Conservation (phyloP, 805 yeast genomes). For the Wickerhamomyces canadensis region DNA sequence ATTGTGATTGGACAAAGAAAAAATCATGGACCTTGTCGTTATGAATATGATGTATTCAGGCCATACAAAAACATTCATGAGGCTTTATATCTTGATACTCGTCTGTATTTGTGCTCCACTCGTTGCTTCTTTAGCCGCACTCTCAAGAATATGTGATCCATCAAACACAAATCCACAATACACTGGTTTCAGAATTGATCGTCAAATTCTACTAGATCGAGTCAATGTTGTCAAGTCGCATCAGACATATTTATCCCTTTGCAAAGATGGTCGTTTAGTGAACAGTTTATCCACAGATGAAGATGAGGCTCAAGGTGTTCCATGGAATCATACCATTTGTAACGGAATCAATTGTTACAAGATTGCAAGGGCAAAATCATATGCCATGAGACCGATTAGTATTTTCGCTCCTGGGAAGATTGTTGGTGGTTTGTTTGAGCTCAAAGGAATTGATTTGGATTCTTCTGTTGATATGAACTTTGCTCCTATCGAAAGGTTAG, state of each 20-base stretch:
- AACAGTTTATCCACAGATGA: background rate
- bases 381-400: constrained; percentile 33
- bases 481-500: constrained; percentile 9
- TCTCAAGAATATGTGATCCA: constrained; percentile 12
- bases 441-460: constrained; percentile 22
- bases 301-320: constrained; percentile 3
- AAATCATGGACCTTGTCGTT: too few relatives aligned
- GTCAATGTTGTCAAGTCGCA: background rate
- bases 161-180: constrained; percentile 2
- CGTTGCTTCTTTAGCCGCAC: background rate
- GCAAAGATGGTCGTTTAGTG: constrained; percentile 10
- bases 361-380: constrained; percentile 41
- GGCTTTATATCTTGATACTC: too few relatives aligned
- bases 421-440: constrained; percentile 46
- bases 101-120: background rate
- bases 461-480: constrained; percentile 4
- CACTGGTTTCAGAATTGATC: constrained; percentile 14
- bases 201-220: constrained; percentile 6
- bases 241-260: constrained; percentile 10
- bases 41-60: too few relatives aligned
- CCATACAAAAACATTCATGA: too few relatives aligned
- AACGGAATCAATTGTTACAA: constrained; percentile 33
- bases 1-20: too few relatives aligned
- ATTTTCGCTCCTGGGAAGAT: constrained; percentile 40
- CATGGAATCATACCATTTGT: constrained; percentile 15